Base-by-base conservation (phyloP, 2,329 filamentous ascomycete genomes). In the Phialemoniopsis sp. region DNA sequence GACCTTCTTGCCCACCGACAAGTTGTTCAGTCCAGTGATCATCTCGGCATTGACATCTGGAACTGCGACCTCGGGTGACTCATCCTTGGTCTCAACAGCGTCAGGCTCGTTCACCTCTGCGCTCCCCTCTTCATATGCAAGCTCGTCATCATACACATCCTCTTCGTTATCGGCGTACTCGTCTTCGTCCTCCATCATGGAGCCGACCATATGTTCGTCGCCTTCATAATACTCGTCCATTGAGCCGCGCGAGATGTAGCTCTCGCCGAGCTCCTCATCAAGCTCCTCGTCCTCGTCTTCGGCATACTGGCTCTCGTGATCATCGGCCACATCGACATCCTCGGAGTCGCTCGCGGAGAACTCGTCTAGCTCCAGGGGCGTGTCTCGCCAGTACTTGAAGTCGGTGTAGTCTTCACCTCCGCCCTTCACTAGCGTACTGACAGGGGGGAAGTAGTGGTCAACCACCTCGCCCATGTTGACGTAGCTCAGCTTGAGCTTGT, bases 401-500 rank as follows among this genome's bases (percentile, higher is more conserved):
- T 98, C 93, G 0, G 93, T 98, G 56, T 87, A 98, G 41, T 95
- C 86, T 59, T 97, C 93, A 12, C 90, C 91, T 15, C 90, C 91
- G 33, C 87, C 86, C 53, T 87, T 89, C 14, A 96, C 83, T 21
- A 98, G 73, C 18, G 90, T 82, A 46, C 84, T 88, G 12, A 95
- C 84, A 2, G 94, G 89, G 7, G 93, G 93, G 62, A 98, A 98
- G 68, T 95, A 97, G 62, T 98, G 93, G 58, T 98, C 93, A 7
- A 98, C 88, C 43, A 98, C 84, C 61, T 98, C 94, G 44, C 88
- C 85, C 82, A 98, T 98, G 54, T 88, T 90, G 46, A 95, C 89
- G 58, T 98, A 98, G 47, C 87, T 95, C 54, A 94, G 91, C 67
- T 93, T 95, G 59, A 97, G 87, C 60, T 89, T 94, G 65, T 95